Base-by-base conservation (phyloP, 495 filamentous ascomycete genomes). In the Corynascus novoguineensis region DNA sequence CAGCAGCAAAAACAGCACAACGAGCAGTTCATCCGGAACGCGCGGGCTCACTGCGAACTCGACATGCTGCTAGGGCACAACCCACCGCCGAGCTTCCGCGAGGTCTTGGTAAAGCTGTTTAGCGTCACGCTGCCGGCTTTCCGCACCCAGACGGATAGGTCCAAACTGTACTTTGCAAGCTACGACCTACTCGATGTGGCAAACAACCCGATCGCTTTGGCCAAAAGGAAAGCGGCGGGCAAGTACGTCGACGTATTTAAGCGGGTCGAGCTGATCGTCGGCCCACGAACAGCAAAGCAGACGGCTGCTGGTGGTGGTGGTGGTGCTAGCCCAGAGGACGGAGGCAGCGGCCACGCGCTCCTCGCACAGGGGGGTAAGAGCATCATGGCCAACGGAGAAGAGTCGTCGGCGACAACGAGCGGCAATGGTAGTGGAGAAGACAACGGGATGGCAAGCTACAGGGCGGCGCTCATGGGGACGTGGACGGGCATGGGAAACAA, bases 91-190 rank as follows among this genome's bases (percentile, higher is more conserved):
- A 65, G 65, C 14, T 81, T 82, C 63, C 68, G 74, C 34, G 63
- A 72, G 44, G 73, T 81, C 19, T 73, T 82, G 22, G 57, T 62
- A 9, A 72, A 74, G 53, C 70, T 82, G 28, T 81, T 81, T 63
- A 58, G 57, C 22, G 62, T 62, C 34, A 72, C 73, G 6, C 64
- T 82, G 7, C 64, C 48, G 3, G 64, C 66, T 5, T 78, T 80
- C 45, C 64, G 69, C 17, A 53, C 48, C 11, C 68, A 67, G 29
- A 73, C 73, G 37, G 72, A 79, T 37, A 71, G 74, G 29, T 68
- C 73, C 5, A 69, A 68, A 66, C 61, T 82, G 9, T 80, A 77
- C 58, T 81, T 81, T 63, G 72, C 70, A 6, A 73, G 80, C 53
- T 81, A 74, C 49, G 59, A 61, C 21, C 50, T 80, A 49, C 70